Evolutionary conservation across 2,329 filamentous ascomycete genomes (phyloP).

Genomic region (Trichoderma harzianum): DNA sequence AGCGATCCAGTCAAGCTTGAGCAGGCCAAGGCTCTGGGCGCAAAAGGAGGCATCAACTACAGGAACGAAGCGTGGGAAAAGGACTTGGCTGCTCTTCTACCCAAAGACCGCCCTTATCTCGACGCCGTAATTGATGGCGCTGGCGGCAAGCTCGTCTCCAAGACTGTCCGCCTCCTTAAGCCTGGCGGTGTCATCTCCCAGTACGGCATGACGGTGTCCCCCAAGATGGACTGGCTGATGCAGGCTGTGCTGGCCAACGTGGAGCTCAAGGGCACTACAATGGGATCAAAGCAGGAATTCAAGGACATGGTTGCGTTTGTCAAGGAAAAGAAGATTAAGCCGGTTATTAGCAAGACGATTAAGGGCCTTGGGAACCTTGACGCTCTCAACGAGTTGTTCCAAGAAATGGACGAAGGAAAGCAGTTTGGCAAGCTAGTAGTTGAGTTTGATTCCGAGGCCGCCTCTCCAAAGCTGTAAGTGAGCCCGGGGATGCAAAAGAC

Average conservation of each 20-base stretch:
- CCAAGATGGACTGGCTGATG: constrained; percentile 87
- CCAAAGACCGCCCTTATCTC: constrained; percentile 62
- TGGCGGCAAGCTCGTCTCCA: constrained; percentile 77
- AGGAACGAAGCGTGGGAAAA: constrained; percentile 78
- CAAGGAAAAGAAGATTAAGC: constrained; percentile 65
- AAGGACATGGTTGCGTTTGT: constrained; percentile 88
- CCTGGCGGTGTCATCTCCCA: constrained; percentile 76
- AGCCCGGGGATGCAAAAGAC: neutral
- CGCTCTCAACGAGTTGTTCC: constrained; percentile 79
- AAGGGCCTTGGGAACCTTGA: constrained; percentile 71
- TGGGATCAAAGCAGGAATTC: constrained; percentile 90
- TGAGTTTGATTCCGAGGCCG: constrained; percentile 50
- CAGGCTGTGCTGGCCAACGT: constrained; percentile 80
- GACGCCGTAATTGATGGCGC: constrained; percentile 91
- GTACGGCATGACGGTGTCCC: constrained; percentile 87
- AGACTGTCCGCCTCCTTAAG: constrained; percentile 67
- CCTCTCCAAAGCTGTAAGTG: constrained; percentile 40
- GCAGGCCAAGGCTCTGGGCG: constrained; percentile 68
- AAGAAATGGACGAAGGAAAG: constrained; percentile 78
- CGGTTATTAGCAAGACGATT: constrained; percentile 72
- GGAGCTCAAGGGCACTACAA: constrained; percentile 80
- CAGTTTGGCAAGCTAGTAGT: constrained; percentile 95
- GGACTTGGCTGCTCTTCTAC: constrained; percentile 61
- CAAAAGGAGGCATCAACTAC: constrained; percentile 78
- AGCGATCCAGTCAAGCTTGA: constrained; percentile 72